Conservation (phyloP, 306 rosid species). For the Cicer judaicum region DNA sequence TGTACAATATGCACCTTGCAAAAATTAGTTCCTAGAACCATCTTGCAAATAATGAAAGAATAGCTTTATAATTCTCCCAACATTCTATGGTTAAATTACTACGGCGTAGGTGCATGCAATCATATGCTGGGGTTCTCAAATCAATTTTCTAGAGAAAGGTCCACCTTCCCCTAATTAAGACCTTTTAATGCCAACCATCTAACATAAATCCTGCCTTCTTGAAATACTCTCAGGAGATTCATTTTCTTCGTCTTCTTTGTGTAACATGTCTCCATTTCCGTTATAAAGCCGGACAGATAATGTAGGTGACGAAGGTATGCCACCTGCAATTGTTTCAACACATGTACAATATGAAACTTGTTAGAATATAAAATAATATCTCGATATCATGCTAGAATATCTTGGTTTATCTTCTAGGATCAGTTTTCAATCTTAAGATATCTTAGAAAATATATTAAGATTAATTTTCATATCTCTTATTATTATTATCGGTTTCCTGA, state of each 20-base stretch:
- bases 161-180: slow-evolving; percentile 27
- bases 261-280: slow-evolving; percentile 63
- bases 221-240: slow-evolving; percentile 50
- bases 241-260: slow-evolving; percentile 64
- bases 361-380: too few relatives aligned
- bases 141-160: slow-evolving; percentile 31
- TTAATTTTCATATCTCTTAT: too few relatives aligned
- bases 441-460: too few relatives aligned
- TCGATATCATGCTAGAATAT: too few relatives aligned
- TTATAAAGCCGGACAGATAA: slow-evolving; percentile 61
- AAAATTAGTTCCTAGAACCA: slow-evolving; percentile 35
- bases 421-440: too few relatives aligned
- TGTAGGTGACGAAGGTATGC: slow-evolving; percentile 62
- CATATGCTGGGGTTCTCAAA: slow-evolving; percentile 31
- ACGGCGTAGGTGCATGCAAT: slow-evolving; percentile 26
- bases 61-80: slow-evolving; percentile 36
- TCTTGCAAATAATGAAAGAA: slow-evolving; percentile 40
- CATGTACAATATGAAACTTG: slow-evolving; percentile 21
- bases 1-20: slow-evolving; percentile 42
- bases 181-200: slow-evolving; percentile 43
- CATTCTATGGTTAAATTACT: slow-evolving; percentile 20
- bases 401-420: too few relatives aligned
- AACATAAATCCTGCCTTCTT: slow-evolving; percentile 63
- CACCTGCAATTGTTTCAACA: slow-evolving; percentile 54
- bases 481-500: too few relatives aligned